Evolutionary conservation across 495 filamentous ascomycete genomes (phyloP).

Genomic region (Extremus antarcticus): DNA sequence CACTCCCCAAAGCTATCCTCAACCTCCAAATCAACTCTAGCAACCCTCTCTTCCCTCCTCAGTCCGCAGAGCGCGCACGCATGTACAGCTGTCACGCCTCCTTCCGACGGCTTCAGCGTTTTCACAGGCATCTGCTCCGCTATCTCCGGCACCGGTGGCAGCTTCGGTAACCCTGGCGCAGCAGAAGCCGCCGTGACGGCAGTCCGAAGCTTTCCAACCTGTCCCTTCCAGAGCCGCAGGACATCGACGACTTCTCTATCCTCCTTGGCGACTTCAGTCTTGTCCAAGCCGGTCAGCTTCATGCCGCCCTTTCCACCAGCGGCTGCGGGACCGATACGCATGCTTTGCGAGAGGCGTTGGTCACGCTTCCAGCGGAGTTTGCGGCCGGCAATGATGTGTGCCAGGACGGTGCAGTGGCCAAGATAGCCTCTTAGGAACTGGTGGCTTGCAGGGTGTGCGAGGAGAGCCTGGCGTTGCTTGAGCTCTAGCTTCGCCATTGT

Average conservation of each 20-base stretch:
- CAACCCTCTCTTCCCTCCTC: conserved; percentile 71
- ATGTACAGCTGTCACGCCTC: conserved; percentile 57
- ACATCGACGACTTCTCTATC: conserved; percentile 79
- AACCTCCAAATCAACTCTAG: conserved; percentile 61
- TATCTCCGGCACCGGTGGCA: conserved; percentile 53
- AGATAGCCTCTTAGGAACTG: conserved; percentile 39
- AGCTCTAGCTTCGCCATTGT: conserved; percentile 36
- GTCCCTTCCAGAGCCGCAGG: conserved; percentile 57
- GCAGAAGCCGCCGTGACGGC: conserved; percentile 40
- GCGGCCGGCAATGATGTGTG: conserved; percentile 75
- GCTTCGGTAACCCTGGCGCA: background rate
- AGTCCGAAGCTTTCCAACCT: conserved; percentile 50
- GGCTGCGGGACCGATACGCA: conserved; percentile 68
- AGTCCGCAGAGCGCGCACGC: conserved; percentile 84
- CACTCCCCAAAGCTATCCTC: conserved; percentile 89
- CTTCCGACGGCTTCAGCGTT: conserved; percentile 43
- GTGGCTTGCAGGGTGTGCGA: conserved; percentile 44
- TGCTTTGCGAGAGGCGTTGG: conserved; percentile 69
- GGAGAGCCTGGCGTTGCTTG: conserved; percentile 44
- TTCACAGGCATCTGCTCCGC: conserved; percentile 49
- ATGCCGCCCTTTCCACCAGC: conserved; percentile 63
- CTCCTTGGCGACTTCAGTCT: conserved; percentile 67
- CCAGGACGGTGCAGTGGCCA: conserved; percentile 48
- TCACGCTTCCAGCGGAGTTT: conserved; percentile 85
- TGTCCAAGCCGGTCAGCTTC: conserved; percentile 78